Evolutionary conservation across 1,139 yeast genomes (phyloP).

Genomic region (Blastobotrys proliferans): DNA sequence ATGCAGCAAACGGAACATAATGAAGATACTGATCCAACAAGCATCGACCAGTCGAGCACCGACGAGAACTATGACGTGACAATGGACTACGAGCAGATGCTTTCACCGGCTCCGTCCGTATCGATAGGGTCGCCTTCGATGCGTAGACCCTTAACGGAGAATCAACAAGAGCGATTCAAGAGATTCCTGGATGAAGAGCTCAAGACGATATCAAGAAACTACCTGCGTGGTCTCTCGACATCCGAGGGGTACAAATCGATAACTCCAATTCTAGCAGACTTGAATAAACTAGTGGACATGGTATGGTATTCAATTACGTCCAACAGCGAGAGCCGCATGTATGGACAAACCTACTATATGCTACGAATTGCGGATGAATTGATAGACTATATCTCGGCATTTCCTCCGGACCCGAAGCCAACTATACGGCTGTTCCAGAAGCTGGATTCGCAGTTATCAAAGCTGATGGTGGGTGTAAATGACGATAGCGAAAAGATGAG

Average conservation of each 20-base stretch:
- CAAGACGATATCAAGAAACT: conserved; percentile 56
- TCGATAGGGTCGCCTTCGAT: neutral
- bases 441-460: conserved; percentile 26
- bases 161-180: conserved; percentile 60
- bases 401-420: conserved; percentile 14
- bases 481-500: conserved; percentile 13
- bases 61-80: neutral
- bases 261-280: conserved; percentile 42
- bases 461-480: conserved; percentile 17
- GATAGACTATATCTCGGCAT: conserved; percentile 46
- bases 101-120: conserved; percentile 7
- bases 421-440: conserved; percentile 21
- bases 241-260: conserved; percentile 38
- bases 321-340: conserved; percentile 31
- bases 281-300: conserved; percentile 46
- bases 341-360: conserved; percentile 60
- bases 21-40: too few relatives aligned
- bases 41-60: too few relatives aligned
- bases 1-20: too few relatives aligned
- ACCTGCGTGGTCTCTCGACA: conserved; percentile 50
- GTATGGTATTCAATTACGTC: conserved; percentile 52
- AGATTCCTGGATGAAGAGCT: conserved; percentile 58
- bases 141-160: conserved; percentile 17
- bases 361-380: conserved; percentile 62
- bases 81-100: neutral